Percentiles rank a stretch among this genome's conserved stretches.
Evolutionary conservation across 148 eudicot genomes (phyloP).

Genomic region (Hydrangea macrophylla): DNA sequence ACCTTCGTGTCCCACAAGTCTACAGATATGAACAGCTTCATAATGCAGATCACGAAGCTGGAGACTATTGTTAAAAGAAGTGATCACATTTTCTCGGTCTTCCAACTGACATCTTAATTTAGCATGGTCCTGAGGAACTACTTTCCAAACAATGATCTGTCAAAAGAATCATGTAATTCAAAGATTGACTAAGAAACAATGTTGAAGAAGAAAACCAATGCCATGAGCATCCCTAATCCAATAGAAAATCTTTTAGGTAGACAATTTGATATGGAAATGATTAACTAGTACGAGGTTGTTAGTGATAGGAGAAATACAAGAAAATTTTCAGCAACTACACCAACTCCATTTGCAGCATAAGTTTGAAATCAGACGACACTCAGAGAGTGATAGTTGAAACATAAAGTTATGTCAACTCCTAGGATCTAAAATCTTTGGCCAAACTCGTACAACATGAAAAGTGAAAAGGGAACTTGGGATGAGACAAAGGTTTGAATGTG

Average conservation of each 20-base stretch:
- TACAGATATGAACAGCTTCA: slow-evolving; percentile 50
- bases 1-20: slow-evolving; percentile 90
- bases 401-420: too few relatives aligned
- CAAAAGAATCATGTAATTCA: slow-evolving; percentile 7
- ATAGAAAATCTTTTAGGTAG: not conserved
- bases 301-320: too few relatives aligned
- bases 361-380: not conserved
- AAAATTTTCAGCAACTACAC: not conserved
- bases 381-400: not conserved
- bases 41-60: slow-evolving; percentile 30
- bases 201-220: not conserved
- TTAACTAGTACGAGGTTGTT: too few relatives aligned
- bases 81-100: slow-evolving; percentile 15
- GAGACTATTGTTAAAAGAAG: slow-evolving; percentile 6
- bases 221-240: not conserved
- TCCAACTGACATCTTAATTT: slow-evolving; percentile 18
- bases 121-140: slow-evolving; percentile 26
- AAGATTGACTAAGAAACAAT: slow-evolving; percentile 1
- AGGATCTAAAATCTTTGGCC: too few relatives aligned
- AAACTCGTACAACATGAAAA: too few relatives aligned
- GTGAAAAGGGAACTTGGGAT: not conserved
- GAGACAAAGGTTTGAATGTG: too few relatives aligned
- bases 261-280: not conserved
- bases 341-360: not conserved
- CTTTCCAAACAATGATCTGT: slow-evolving; percentile 89